These are phyloP conservation scores for Lactifluus piperatus DNA, from an alignment of 768 basidiomycete species.

Conservation along the genomic window DNA sequence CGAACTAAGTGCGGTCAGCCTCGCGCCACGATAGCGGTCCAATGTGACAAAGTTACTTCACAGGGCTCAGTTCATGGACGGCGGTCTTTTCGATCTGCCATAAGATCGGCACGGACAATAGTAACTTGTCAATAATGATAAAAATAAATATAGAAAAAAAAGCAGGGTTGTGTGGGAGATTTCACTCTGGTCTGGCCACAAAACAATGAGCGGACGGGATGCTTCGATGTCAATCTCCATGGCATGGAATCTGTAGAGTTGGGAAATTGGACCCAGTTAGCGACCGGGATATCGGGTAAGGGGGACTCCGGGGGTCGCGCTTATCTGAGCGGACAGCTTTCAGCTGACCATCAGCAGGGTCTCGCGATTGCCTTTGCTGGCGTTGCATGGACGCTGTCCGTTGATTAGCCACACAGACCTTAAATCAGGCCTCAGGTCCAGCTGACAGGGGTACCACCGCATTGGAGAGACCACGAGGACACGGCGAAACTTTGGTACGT, in stretches of 20 bases:
- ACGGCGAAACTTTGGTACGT: background rate
- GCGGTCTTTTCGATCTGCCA: background rate
- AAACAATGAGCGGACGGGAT: background rate
- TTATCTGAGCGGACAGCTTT: background rate
- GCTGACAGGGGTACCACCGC: conserved; percentile 10
- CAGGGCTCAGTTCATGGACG: background rate
- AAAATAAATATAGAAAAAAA: too few species aligned
- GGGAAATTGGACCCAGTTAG: background rate
- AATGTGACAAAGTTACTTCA: background rate
- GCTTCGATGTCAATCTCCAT: conserved; percentile 10
- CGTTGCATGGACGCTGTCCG: background rate
- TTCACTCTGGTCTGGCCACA: background rate
- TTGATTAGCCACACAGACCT: conserved; percentile 13
- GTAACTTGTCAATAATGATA: too few species aligned
- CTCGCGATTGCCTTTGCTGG: conserved; percentile 5
- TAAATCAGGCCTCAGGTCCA: conserved; percentile 14
- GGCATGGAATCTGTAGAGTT: background rate
- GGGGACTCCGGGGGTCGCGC: background rate
- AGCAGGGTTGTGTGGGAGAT: too few species aligned
- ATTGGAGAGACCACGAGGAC: conserved; percentile 6
- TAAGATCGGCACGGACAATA: background rate
- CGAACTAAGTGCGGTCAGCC: background rate
- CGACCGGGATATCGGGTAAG: background rate
- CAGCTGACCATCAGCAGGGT: conserved; percentile 4
- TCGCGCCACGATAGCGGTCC: background rate